phyloP scores from a whole-genome alignment of 108 stramenopile species.

The Phaeodactylum tricornutum region DNA sequence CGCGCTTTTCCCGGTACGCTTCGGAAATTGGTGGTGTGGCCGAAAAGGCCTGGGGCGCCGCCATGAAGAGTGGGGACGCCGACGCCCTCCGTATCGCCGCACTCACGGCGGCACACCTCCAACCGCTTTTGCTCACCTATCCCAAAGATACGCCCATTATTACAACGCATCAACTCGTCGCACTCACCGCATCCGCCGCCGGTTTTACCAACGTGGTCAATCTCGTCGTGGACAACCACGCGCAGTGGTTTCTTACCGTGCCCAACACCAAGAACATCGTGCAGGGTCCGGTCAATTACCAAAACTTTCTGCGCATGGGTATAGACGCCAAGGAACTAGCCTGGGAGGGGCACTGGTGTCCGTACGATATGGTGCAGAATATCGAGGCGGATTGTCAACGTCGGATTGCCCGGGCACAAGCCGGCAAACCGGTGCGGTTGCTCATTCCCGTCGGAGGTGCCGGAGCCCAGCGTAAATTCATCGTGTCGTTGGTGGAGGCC shows the following conservation, averaged over 20 bases:
- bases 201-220: conserved; percentile 88
- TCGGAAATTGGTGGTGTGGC: conserved; percentile 76
- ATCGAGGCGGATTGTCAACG: conserved; percentile 54
- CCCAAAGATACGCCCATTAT: conserved; percentile 81
- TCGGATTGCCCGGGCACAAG: conserved; percentile 44
- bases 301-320: conserved; percentile 74
- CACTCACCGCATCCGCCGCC: conserved; percentile 71
- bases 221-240: conserved; percentile 87
- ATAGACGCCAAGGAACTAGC: conserved; percentile 37
- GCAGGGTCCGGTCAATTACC: conserved; percentile 88
- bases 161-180: conserved; percentile 79
- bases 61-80: conserved; percentile 75
- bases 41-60: conserved; percentile 71
- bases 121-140: conserved; percentile 61
- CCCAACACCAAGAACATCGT: conserved; percentile 79
- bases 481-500: conserved; percentile 52
- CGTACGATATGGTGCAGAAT: conserved; percentile 67
- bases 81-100: conserved; percentile 76
- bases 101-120: conserved; percentile 69
- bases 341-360: conserved; percentile 83
- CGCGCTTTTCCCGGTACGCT: conserved; percentile 63
- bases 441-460: conserved; percentile 89
- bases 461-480: conserved; percentile 84
- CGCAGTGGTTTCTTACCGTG: conserved; percentile 83
- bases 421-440: conserved; percentile 58